These are phyloP conservation scores for Phytophthora capsici DNA, from an alignment of 352 stramenopile genomes.

Conservation along the genomic window DNA sequence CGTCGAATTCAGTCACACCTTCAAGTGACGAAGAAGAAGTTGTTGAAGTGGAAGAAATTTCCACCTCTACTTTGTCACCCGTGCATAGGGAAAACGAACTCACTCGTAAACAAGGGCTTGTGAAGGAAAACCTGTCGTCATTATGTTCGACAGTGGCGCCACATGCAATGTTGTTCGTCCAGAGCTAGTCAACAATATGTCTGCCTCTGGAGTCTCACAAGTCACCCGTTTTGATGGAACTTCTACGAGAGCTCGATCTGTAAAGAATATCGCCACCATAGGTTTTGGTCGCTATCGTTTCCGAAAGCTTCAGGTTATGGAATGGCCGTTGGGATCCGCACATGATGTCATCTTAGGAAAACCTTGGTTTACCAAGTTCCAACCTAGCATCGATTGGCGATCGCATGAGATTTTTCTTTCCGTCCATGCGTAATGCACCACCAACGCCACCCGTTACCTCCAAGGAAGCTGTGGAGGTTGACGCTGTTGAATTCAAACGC, in stretches of 20 bases:
- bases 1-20: not conserved
- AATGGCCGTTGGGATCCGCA: constrained; percentile 9
- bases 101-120: constrained; percentile 12
- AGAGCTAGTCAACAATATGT: constrained; percentile 6
- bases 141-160: constrained; percentile 26
- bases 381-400: constrained; percentile 18
- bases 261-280: too few relatives aligned
- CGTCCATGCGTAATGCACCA: too few relatives aligned
- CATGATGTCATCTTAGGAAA: constrained; percentile 29
- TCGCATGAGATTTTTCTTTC: not conserved
- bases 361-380: constrained; percentile 19
- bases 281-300: too few relatives aligned
- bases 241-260: too few relatives aligned
- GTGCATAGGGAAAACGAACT: constrained; percentile 5
- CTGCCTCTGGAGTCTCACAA: constrained; percentile 9
- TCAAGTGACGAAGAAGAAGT: too few relatives aligned
- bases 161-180: constrained; percentile 20
- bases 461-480: constrained; percentile 2
- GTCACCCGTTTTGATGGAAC: constrained; percentile 12
- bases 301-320: constrained; percentile 9
- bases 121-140: constrained; percentile 18
- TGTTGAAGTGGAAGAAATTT: too few relatives aligned
- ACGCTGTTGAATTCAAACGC: constrained; percentile 9
- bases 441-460: too few relatives aligned
- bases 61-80: too few relatives aligned